A percentile compares a stretch with the other conserved stretches of the same genome.
Conservation (phyloP, 1,139 yeast genomes). For the Pichia inconspicua region DNA sequence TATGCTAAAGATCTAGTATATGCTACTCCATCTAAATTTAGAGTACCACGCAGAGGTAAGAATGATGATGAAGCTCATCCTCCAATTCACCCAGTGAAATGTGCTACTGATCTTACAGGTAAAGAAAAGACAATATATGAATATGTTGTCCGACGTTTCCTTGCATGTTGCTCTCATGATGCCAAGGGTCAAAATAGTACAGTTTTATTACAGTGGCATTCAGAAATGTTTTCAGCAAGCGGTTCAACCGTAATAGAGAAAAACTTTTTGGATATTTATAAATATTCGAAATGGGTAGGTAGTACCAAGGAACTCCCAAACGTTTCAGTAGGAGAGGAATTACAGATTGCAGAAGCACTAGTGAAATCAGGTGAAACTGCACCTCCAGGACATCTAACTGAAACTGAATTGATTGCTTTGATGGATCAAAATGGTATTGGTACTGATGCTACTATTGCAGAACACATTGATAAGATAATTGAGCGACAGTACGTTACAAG, state of each 20-base stretch:
- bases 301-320: constrained; percentile 54
- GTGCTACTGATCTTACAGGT: constrained; percentile 42
- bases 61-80: constrained; percentile 97
- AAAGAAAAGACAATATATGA: constrained; percentile 74
- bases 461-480: constrained; percentile 79
- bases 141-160: constrained; percentile 74
- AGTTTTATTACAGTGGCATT: constrained; percentile 66
- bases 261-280: constrained; percentile 75
- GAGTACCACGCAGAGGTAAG: constrained; percentile 66
- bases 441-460: constrained; percentile 98
- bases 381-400: constrained; percentile 81
- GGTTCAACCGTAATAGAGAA: constrained; percentile 67
- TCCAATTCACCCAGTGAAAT: constrained; percentile 86
- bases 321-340: constrained; percentile 48
- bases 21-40: constrained; percentile 33
- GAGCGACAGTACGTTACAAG: constrained; percentile 60
- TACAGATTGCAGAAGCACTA: constrained; percentile 47
- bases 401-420: constrained; percentile 79
- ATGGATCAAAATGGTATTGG: constrained; percentile 99
- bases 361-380: constrained; percentile 69
- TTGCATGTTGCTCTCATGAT: constrained; percentile 89
- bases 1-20: constrained; percentile 33
- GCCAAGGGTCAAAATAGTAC: constrained; percentile 71
- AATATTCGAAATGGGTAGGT: constrained; percentile 74
- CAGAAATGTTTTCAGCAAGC: constrained; percentile 58